phyloP scores from a whole-genome alignment of 441 rosid species.

The Pelargonium citronellum region DNA sequence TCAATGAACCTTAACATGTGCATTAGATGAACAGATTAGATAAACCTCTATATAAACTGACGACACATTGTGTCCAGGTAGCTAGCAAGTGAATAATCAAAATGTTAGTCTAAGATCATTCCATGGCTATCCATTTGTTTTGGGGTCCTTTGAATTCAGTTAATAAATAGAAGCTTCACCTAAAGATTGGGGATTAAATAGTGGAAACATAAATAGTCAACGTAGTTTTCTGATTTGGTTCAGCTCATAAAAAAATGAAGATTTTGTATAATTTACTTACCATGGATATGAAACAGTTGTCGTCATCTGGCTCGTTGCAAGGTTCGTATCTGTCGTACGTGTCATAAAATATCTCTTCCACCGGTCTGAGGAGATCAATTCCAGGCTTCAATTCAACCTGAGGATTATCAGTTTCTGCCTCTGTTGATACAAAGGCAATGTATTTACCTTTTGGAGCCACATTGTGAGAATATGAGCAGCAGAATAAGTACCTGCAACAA shows the following conservation, averaged over 20 bases:
- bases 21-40: no score
- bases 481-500: constrained; percentile 48
- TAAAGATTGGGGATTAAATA: neutral
- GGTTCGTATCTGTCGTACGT: constrained; percentile 53
- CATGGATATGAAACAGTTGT: constrained; percentile 55
- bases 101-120: no score
- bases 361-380: constrained; percentile 48
- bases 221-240: neutral
- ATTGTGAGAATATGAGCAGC: constrained; percentile 71
- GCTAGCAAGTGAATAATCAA: no score
- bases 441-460: constrained; percentile 64
- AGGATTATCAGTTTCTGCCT: constrained; percentile 61
- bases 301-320: constrained; percentile 36
- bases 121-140: no score
- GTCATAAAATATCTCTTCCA: constrained; percentile 57
- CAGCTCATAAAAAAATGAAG: neutral
- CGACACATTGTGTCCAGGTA: no score
- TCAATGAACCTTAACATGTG: no score
- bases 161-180: neutral
- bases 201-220: neutral
- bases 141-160: neutral
- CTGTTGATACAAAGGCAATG: constrained; percentile 64
- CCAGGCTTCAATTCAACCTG: constrained; percentile 64
- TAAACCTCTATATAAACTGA: no score
- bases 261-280: constrained; percentile 28